Evolutionary conservation across 805 yeast genomes (phyloP).

Genomic region (Sungouiella thailandica): DNA sequence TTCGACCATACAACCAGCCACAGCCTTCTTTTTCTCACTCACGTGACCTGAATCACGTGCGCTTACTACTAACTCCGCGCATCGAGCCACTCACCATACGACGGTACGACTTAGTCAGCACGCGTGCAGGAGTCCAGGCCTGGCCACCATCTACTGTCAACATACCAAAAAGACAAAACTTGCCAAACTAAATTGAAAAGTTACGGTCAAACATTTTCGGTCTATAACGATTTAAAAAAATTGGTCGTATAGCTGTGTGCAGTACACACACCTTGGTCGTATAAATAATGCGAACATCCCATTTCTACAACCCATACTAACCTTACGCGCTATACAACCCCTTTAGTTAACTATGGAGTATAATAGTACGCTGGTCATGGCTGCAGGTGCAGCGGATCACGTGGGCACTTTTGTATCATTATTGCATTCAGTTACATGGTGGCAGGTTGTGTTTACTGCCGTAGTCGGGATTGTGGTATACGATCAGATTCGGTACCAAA

Average conservation of each 20-base stretch:
- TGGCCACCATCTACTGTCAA: background rate
- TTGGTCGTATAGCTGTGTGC: background rate
- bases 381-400: background rate
- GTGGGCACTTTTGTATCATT: background rate
- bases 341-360: no score
- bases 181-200: background rate
- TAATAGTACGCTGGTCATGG: no score
- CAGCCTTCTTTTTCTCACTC: no score
- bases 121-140: background rate
- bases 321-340: background rate
- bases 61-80: no score
- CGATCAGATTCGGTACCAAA: slow-evolving; percentile 76
- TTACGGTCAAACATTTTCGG: background rate
- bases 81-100: slow-evolving; percentile 1
- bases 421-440: slow-evolving; percentile 42
- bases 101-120: slow-evolving; percentile 1
- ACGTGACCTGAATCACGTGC: no score
- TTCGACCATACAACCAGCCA: no score
- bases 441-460: slow-evolving; percentile 45
- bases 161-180: background rate
- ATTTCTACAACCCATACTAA: background rate
- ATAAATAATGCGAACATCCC: slow-evolving; percentile 3
- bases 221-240: background rate
- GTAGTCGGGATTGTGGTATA: slow-evolving; percentile 48
- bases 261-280: no score